phyloP scores from a whole-genome alignment of 2,329 filamentous ascomycete genomes.

The Fusarium cicatricum region DNA sequence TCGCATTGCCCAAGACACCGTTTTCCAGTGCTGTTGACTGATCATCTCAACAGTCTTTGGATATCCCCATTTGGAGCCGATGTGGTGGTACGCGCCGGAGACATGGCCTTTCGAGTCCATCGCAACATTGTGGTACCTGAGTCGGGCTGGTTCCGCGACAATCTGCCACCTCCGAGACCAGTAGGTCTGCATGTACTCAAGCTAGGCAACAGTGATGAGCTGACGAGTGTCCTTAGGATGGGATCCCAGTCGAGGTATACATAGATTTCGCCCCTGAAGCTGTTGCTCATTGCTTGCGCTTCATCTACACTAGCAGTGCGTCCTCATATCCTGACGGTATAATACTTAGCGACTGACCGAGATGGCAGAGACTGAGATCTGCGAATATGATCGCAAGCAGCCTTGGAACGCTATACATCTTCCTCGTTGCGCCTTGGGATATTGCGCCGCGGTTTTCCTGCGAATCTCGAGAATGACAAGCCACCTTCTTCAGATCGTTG shows the following conservation, averaged over 20 bases:
- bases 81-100: constrained; percentile 41
- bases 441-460: constrained; percentile 44
- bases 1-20: background rate
- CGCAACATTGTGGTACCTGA: constrained; percentile 46
- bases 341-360: constrained; percentile 2
- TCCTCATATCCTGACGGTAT: background rate
- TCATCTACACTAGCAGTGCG: constrained; percentile 49
- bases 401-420: constrained; percentile 44
- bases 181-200: constrained; percentile 29
- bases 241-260: constrained; percentile 38
- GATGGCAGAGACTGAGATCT: constrained; percentile 41
- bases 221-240: constrained; percentile 38
- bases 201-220: background rate
- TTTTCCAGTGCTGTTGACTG: constrained; percentile 8
- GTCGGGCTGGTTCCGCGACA: constrained; percentile 47
- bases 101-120: constrained; percentile 43
- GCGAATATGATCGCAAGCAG: constrained; percentile 34
- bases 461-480: constrained; percentile 41
- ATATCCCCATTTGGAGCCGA: constrained; percentile 45
- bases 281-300: constrained; percentile 45
- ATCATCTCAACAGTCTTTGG: constrained; percentile 43
- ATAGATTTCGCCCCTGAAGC: constrained; percentile 39
- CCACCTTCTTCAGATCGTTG: constrained; percentile 41
- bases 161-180: constrained; percentile 42
- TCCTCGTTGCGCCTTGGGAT: constrained; percentile 46